Conservation (phyloP, 2,329 filamentous ascomycete genomes). For the Fusarium sp. region DNA sequence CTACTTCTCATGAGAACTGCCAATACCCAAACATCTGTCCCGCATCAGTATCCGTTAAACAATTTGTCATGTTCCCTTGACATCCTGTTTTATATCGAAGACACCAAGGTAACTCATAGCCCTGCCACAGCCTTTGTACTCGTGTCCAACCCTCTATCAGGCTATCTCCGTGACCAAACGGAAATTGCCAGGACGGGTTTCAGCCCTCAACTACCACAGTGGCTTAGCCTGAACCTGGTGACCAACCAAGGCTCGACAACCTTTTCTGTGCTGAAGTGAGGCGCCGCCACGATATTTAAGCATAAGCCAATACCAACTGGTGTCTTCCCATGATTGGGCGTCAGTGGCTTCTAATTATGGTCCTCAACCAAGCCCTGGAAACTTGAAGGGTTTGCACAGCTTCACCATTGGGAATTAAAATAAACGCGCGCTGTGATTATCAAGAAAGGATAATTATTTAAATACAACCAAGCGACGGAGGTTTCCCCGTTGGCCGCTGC, state of each 20-base stretch:
- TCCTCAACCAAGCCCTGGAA: neutral
- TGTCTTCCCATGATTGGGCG: neutral
- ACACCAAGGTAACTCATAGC: too few relatives aligned
- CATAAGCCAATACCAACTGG: constrained; percentile 3
- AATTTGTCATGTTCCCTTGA: too few relatives aligned
- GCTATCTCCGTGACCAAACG: neutral
- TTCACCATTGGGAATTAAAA: too few relatives aligned
- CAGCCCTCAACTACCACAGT: neutral
- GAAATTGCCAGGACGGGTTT: constrained; percentile 2
- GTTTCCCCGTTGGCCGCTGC: neutral
- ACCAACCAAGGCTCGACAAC: neutral
- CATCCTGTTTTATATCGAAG: too few relatives aligned
- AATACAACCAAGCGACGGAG: neutral
- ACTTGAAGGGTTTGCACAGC: neutral
- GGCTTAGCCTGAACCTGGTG: neutral
- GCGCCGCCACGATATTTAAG: constrained; percentile 13
- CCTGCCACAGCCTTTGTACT: neutral
- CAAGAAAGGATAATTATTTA: neutral
- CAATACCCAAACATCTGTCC: too few relatives aligned
- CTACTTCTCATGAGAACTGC: too few relatives aligned
- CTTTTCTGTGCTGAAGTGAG: neutral
- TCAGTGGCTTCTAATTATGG: neutral
- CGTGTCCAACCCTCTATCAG: neutral
- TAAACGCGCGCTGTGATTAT: too few relatives aligned
- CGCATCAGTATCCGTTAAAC: too few relatives aligned